Evolutionary conservation across 139 green algal genomes (phyloP).

Genomic region (Edaphochlamys debaryana): DNA sequence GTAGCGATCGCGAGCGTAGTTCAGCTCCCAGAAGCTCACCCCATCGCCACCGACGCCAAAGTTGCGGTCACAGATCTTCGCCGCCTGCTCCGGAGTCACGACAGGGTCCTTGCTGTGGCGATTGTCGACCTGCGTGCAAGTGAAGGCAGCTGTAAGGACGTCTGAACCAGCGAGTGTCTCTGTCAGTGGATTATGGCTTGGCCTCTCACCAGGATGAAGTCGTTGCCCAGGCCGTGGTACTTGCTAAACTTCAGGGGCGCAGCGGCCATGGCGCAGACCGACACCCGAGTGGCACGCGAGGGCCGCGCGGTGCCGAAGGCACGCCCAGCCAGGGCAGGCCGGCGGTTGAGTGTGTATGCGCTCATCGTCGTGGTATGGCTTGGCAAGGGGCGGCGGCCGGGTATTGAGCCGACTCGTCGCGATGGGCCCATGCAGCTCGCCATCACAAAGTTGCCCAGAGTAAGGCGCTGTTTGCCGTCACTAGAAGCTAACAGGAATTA

Average conservation of each 20-base stretch:
- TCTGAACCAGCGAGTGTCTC: no score
- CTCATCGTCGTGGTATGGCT: background rate
- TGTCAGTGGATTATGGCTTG: no score
- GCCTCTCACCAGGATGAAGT: constrained; percentile 97
- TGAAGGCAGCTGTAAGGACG: background rate
- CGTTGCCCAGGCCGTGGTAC: constrained; percentile 98
- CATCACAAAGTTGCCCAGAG: no score
- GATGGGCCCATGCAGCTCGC: no score
- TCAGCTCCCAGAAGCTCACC: no score
- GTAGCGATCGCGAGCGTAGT: no score
- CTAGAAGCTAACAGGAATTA: no score
- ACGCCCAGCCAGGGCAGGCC: background rate
- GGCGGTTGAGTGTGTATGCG: background rate
- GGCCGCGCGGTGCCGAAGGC: background rate
- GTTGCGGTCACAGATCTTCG: constrained; percentile 92
- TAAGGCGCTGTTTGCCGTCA: no score
- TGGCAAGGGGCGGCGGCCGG: no score
- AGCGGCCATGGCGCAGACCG: background rate
- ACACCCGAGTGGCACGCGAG: background rate
- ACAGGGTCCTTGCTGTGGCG: constrained; percentile 72
- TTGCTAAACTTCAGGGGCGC: constrained; percentile 82
- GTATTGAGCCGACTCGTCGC: no score
- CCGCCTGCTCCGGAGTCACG: constrained; percentile 84
- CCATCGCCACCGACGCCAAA: constrained; percentile 97
- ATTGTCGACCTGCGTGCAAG: constrained; percentile 90